These are phyloP conservation scores for Papiliotrema nemorosa DNA, from an alignment of 1,284 basidiomycete genomes.

Conservation along the genomic window DNA sequence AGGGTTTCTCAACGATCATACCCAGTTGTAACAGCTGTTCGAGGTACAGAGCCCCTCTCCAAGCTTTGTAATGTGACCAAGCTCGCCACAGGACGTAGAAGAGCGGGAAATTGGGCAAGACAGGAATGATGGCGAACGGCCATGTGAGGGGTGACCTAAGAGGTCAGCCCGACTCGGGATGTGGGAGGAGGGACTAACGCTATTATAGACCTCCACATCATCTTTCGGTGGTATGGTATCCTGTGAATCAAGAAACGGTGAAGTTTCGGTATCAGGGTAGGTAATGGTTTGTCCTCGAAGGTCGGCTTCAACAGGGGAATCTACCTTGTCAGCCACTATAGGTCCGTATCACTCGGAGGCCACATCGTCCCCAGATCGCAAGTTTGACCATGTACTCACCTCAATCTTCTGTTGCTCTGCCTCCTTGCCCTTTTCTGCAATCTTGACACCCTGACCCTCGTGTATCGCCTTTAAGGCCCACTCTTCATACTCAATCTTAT, in stretches of 20 bases:
- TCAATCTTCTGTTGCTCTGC: conserved; percentile 23
- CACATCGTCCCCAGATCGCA: too few species aligned
- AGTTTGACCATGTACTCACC: too few species aligned
- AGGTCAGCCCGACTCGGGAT: background rate
- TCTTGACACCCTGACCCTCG: conserved; percentile 35
- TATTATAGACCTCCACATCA: conserved; percentile 37
- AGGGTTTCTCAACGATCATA: conserved; percentile 37
- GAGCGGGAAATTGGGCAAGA: conserved; percentile 52
- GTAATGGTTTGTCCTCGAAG: conserved; percentile 22
- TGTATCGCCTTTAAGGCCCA: conserved; percentile 43
- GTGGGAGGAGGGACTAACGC: conserved; percentile 20
- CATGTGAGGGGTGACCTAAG: conserved; percentile 40
- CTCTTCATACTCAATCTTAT: conserved; percentile 49
- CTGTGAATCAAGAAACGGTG: conserved; percentile 37
- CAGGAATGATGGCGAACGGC: conserved; percentile 52
- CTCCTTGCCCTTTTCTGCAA: conserved; percentile 19
- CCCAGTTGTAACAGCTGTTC: conserved; percentile 38
- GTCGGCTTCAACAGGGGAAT: conserved; percentile 40
- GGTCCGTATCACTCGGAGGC: too few species aligned
- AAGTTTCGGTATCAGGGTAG: conserved; percentile 39
- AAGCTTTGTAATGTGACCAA: conserved; percentile 51
- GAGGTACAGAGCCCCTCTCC: conserved; percentile 46
- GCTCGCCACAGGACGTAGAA: conserved; percentile 54
- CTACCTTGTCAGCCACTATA: conserved; percentile 17
- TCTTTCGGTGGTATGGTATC: conserved; percentile 44